A percentile compares a stretch with the other conserved stretches of the same genome.
These are phyloP conservation scores for Fusarium praegraminearum DNA, from an alignment of 2,329 filamentous ascomycete genomes.

Conservation along the genomic window DNA sequence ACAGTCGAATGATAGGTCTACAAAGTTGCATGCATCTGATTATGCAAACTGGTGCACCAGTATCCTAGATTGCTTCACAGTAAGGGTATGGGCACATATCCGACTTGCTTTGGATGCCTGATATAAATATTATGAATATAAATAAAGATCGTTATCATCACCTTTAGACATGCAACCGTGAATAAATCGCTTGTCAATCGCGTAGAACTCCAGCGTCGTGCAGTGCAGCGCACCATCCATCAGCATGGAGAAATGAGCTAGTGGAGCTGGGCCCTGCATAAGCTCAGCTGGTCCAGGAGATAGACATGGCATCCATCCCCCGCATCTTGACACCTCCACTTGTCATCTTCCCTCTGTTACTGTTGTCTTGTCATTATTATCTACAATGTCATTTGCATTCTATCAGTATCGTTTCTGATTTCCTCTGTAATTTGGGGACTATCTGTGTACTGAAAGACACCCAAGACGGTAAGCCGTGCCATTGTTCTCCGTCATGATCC, in stretches of 20 bases:
- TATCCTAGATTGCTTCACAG: neutral
- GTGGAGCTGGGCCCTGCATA: neutral
- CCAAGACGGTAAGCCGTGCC: too few species aligned
- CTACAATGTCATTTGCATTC: neutral
- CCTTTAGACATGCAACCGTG: neutral
- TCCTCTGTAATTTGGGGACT: neutral
- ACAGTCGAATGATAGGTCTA: slow-evolving; percentile 45
- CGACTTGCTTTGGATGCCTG: neutral
- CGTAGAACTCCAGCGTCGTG: neutral
- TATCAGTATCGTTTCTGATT: neutral
- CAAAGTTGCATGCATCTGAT: neutral
- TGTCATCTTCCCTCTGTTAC: neutral
- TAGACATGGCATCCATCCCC: neutral
- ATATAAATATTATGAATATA: neutral
- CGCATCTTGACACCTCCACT: slow-evolving; percentile 1
- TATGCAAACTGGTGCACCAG: neutral
- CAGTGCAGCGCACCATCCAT: neutral
- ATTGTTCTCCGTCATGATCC: neutral
- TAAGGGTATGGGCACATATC: neutral
- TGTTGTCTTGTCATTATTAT: neutral
- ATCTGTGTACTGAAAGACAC: neutral
- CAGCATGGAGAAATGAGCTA: neutral
- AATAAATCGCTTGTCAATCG: neutral
- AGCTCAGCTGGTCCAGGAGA: neutral
- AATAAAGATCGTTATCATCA: neutral